Percentiles rank a stretch among this genome's conserved stretches.
Evolutionary conservation across 1,139 yeast species (phyloP).

Genomic region (Saccharomyces pastorianus): DNA sequence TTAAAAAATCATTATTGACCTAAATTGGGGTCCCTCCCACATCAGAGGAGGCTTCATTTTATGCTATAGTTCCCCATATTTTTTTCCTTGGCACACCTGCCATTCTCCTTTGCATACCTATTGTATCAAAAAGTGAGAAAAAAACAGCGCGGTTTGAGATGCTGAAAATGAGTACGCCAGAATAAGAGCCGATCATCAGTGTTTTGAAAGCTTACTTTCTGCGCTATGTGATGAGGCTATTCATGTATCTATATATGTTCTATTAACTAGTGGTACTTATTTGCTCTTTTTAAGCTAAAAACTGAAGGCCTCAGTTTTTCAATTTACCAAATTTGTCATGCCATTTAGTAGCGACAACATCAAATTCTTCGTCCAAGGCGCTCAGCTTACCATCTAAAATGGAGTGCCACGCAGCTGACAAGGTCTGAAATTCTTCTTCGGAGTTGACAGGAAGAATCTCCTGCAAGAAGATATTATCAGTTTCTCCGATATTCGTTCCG

Average conservation of each 20-base stretch:
- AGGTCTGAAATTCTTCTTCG: constrained; percentile 19
- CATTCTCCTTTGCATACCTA: background rate
- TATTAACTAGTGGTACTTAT: background rate
- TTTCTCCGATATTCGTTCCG: constrained; percentile 22
- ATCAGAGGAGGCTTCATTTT: background rate
- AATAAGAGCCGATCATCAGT: background rate
- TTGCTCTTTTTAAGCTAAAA: background rate
- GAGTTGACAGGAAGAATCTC: constrained; percentile 25
- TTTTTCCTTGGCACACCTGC: background rate
- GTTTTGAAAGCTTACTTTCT: background rate
- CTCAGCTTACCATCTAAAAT: constrained; percentile 17
- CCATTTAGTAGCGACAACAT: constrained; percentile 17
- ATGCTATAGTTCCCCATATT: background rate
- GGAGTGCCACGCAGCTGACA: constrained; percentile 22
- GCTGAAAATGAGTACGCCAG: background rate
- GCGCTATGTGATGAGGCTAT: background rate
- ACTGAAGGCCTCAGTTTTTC: constrained; percentile 5
- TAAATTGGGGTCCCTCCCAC: background rate
- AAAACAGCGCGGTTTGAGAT: constrained; percentile 2
- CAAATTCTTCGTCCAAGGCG: constrained; percentile 14
- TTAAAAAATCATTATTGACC: background rate
- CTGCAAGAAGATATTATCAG: constrained; percentile 29
- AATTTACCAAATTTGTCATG: constrained; percentile 19
- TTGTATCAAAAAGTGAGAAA: background rate
- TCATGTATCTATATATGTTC: background rate